phyloP scores from a whole-genome alignment of 352 stramenopile species.

The Globisporangium nodosum region DNA sequence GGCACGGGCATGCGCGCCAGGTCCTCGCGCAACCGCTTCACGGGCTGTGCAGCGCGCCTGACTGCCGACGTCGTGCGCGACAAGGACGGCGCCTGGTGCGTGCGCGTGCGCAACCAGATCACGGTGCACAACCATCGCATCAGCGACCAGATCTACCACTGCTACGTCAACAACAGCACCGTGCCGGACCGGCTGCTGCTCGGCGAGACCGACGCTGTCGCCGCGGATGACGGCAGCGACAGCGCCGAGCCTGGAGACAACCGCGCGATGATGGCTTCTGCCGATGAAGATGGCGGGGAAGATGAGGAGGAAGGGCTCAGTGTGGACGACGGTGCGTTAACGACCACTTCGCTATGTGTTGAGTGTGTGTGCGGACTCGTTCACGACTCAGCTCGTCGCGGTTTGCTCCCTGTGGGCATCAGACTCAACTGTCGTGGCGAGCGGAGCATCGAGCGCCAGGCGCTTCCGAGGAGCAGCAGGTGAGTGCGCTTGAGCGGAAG shows the following conservation, averaged over 20 bases:
- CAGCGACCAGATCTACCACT: conserved; percentile 73
- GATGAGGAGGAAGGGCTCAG: no score
- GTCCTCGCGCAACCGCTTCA: conserved; percentile 60
- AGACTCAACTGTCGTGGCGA: no score
- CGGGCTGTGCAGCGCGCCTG: conserved; percentile 63
- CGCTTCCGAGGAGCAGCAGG: no score
- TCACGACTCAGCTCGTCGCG: no score
- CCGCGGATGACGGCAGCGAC: background rate
- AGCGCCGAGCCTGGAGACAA: background rate
- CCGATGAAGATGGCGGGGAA: background rate
- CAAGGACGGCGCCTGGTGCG: conserved; percentile 47
- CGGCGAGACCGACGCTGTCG: conserved; percentile 14
- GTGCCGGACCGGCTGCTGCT: conserved; percentile 68
- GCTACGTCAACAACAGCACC: conserved; percentile 76
- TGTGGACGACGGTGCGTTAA: no score
- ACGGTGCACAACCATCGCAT: conserved; percentile 73
- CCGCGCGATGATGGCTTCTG: background rate
- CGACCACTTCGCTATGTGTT: no score
- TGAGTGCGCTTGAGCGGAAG: no score
- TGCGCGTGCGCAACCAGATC: conserved; percentile 76
- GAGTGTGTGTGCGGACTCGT: no score
- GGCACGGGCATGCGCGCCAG: conserved; percentile 64
- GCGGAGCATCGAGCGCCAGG: no score
- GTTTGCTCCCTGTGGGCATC: no score
- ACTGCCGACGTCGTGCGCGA: conserved; percentile 68